phyloP scores from a whole-genome alignment of 2,329 filamentous ascomycete species.

The Fusarium mangiferae region DNA sequence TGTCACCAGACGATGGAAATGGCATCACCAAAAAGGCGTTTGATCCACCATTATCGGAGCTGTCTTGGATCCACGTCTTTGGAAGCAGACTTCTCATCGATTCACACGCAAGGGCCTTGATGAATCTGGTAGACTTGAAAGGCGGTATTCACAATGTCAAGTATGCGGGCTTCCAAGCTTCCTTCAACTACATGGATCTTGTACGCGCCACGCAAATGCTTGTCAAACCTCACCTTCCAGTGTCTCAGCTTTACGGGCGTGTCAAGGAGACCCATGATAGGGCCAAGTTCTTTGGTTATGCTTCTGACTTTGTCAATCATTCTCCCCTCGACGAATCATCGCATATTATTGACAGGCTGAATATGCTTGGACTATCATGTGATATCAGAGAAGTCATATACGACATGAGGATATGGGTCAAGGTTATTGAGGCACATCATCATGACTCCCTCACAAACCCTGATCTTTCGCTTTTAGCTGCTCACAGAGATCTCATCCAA shows the following conservation, averaged over 20 bases:
- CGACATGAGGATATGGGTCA: background rate
- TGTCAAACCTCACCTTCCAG: background rate
- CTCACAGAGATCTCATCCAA: slow-evolving; percentile 9
- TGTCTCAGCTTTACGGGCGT: background rate
- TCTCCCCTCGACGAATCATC: accelerated
- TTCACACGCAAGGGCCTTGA: background rate
- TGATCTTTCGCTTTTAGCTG: background rate
- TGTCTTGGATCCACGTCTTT: slow-evolving; percentile 13
- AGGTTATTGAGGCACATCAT: background rate
- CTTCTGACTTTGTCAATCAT: accelerated
- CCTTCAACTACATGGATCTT: slow-evolving; percentile 15
- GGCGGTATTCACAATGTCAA: background rate
- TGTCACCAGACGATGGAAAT: background rate
- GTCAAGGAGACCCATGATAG: background rate
- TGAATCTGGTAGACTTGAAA: slow-evolving; percentile 1
- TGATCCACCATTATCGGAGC: background rate
- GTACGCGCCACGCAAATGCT: background rate
- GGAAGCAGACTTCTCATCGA: slow-evolving; percentile 1
- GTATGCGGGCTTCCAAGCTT: background rate
- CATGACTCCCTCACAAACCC: background rate
- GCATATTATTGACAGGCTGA: background rate
- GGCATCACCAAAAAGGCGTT: background rate
- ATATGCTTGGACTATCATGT: background rate
- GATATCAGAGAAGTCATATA: background rate
- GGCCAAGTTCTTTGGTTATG: background rate